Conservation (phyloP, 768 basidiomycete genomes). For the Russula earlei region DNA sequence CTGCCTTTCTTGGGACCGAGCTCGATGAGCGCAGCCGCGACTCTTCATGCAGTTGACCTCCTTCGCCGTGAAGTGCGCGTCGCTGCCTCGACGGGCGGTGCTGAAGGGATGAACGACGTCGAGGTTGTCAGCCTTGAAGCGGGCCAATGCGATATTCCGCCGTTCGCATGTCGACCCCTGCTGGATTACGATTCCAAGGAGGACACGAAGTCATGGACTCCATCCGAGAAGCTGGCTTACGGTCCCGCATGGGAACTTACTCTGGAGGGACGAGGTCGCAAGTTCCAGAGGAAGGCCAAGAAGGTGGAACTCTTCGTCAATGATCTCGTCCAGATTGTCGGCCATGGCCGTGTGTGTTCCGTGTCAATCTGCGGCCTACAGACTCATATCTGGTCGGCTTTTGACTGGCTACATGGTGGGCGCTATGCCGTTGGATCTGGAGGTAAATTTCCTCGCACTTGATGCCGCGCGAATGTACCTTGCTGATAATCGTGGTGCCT, state of each 20-base stretch:
- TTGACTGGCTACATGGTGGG: constrained; percentile 55
- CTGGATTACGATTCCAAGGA: constrained; percentile 25
- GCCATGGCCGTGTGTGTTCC: no score
- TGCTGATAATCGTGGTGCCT: no score
- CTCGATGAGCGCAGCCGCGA: no score
- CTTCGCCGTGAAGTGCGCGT: no score
- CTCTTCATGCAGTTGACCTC: no score
- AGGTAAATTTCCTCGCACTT: constrained; percentile 51
- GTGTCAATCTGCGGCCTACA: constrained; percentile 38
- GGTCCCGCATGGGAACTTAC: constrained; percentile 54
- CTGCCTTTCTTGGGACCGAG: no score
- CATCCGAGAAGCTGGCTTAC: constrained; percentile 64
- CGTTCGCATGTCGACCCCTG: constrained; percentile 24
- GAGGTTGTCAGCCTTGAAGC: constrained; percentile 67
- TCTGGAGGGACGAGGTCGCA: constrained; percentile 32
- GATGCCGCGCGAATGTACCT: no score
- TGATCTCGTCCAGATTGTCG: no score
- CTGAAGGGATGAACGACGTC: constrained; percentile 55
- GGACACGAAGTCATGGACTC: constrained; percentile 64
- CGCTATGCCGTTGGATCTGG: constrained; percentile 71
- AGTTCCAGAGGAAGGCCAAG: no score
- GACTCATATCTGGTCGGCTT: constrained; percentile 38
- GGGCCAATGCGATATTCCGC: constrained; percentile 38
- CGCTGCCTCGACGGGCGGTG: constrained; percentile 46
- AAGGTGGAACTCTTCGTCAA: no score